Percentiles rank a stretch among this genome's conserved stretches.
Evolutionary conservation across 176 grass and related monocot genomes (phyloP).

Genomic region (Guadua angustifolia): DNA sequence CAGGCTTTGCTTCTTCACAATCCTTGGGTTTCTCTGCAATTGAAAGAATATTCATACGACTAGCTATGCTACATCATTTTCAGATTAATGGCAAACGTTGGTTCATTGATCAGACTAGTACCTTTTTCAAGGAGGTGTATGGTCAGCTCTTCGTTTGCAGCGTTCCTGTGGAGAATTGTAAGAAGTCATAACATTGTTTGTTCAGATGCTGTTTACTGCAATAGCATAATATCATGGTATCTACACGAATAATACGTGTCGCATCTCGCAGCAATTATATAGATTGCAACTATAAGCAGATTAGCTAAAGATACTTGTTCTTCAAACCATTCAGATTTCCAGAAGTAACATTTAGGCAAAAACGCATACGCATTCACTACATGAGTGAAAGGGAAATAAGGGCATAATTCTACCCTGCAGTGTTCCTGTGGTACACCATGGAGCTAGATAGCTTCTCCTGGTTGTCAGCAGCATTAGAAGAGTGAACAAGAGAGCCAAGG

Average conservation of each 20-base stretch:
- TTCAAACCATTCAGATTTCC: neutral
- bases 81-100: neutral
- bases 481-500: conserved; percentile 85
- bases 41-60: neutral
- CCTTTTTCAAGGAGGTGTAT: conserved; percentile 46
- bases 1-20: conserved; percentile 42
- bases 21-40: conserved; percentile 50
- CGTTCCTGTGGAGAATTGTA: conserved; percentile 35
- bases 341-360: neutral
- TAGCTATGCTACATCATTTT: neutral
- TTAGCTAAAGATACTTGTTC: neutral
- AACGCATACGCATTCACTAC: neutral
- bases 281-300: neutral
- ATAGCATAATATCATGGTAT: neutral
- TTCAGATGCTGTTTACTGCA: neutral
- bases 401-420: conserved; percentile 28
- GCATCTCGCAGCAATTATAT: neutral
- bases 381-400: neutral
- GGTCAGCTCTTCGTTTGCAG: conserved; percentile 27
- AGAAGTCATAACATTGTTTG: neutral
- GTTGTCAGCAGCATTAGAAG: conserved; percentile 88
- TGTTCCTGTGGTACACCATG: conserved; percentile 38
- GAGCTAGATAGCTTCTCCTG: conserved; percentile 70
- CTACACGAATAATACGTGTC: neutral
- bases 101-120: neutral